Conservation (phyloP, 306 rosid genomes). For the Acacia confusa region DNA sequence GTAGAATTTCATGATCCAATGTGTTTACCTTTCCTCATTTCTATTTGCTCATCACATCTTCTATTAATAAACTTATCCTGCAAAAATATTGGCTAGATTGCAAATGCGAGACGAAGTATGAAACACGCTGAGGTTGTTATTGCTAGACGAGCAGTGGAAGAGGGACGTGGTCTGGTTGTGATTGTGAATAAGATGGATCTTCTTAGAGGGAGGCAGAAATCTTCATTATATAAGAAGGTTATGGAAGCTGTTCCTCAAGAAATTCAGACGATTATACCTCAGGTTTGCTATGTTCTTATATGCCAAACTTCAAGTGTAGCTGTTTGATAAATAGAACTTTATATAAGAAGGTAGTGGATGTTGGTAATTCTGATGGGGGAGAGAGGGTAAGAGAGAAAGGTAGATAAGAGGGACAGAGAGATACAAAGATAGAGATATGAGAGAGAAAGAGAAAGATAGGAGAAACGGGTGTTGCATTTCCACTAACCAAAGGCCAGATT, state of each 20-base stretch:
- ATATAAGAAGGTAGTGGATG: not conserved
- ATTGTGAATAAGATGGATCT: constrained; percentile 99
- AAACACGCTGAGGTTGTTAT: constrained; percentile 92
- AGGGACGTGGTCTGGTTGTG: constrained; percentile 95
- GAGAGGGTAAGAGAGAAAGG: not conserved
- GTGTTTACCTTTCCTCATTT: constrained; percentile 5
- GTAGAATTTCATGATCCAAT: constrained; percentile 4
- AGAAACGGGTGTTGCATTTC: not conserved
- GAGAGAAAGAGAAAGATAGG: not conserved
- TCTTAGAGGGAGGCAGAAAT: constrained; percentile 57
- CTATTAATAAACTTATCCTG: constrained; percentile 28
- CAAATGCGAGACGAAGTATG: constrained; percentile 79
- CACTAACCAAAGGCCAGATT: not conserved
- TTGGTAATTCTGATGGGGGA: not conserved
- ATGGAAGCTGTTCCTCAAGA: constrained; percentile 82
- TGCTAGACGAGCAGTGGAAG: constrained; percentile 94
- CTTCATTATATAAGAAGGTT: constrained; percentile 55
- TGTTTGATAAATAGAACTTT: constrained; percentile 16
- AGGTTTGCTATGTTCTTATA: constrained; percentile 48
- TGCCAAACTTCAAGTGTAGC: constrained; percentile 19
- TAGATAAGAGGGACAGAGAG: not conserved
- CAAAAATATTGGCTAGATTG: constrained; percentile 50
- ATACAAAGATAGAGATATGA: not conserved
- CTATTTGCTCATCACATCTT: not conserved
- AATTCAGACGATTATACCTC: constrained; percentile 87